Evolutionary conservation across 345 rosid species (phyloP).

Genomic region (Hibiscus trionum): DNA sequence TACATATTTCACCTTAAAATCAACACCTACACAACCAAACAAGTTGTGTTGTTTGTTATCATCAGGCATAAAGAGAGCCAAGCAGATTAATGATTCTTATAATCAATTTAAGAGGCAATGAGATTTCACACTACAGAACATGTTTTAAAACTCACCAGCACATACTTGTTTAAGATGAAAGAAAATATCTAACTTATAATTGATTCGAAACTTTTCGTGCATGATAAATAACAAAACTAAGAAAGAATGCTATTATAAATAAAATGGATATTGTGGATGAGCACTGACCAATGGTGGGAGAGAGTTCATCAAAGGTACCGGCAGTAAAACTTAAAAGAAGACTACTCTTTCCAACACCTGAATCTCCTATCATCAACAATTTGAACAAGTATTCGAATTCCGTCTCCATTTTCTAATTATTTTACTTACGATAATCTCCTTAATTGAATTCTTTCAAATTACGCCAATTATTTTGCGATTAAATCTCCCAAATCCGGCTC

Average conservation of each 20-base stretch:
- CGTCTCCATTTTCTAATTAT: slow-evolving; percentile 17
- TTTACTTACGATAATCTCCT: not conserved
- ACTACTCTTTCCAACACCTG: slow-evolving; percentile 50
- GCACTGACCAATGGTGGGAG: slow-evolving; percentile 41
- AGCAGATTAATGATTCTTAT: not conserved
- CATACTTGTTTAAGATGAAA: no score
- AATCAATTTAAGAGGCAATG: not conserved
- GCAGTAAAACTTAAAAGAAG: slow-evolving; percentile 45
- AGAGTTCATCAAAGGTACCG: slow-evolving; percentile 28
- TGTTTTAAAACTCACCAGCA: no score
- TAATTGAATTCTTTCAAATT: not conserved
- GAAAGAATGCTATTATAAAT: no score
- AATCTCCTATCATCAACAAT: slow-evolving; percentile 52
- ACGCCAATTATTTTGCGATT: not conserved
- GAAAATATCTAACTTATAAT: no score
- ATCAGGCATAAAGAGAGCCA: not conserved
- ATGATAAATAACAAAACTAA: no score
- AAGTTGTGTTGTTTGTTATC: not conserved
- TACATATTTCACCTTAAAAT: slow-evolving; percentile 83
- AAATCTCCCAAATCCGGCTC: not conserved
- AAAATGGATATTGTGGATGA: not conserved
- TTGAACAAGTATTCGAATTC: slow-evolving; percentile 37
- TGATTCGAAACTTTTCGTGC: no score
- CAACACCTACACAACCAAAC: slow-evolving; percentile 49
- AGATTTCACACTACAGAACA: no score